Conservation (phyloP, 768 basidiomycete species). For the Boletales sp. region DNA sequence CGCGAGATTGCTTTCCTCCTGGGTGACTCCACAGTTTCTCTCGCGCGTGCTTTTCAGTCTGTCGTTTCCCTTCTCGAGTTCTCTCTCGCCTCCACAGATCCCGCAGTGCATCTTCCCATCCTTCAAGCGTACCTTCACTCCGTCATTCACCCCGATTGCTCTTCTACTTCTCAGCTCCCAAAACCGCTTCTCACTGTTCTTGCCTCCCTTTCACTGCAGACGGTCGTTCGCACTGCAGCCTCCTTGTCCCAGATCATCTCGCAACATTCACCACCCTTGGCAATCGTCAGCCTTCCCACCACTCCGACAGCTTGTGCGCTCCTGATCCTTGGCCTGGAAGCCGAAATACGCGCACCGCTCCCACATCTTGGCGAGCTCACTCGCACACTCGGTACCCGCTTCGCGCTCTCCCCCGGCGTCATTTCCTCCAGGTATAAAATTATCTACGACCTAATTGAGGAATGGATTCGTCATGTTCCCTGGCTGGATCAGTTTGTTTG, state of each 20-base stretch:
- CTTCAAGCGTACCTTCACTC: slow-evolving; percentile 53
- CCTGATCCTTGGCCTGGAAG: slow-evolving; percentile 68
- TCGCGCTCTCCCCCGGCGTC: slow-evolving; percentile 47
- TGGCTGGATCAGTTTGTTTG: slow-evolving; percentile 63
- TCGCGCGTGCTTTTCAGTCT: slow-evolving; percentile 54
- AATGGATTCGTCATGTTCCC: slow-evolving; percentile 62
- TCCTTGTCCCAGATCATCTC: slow-evolving; percentile 41
- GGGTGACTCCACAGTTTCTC: slow-evolving; percentile 45
- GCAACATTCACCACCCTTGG: slow-evolving; percentile 37
- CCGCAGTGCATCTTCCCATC: slow-evolving; percentile 54
- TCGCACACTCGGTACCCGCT: slow-evolving; percentile 49
- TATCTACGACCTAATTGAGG: slow-evolving; percentile 56
- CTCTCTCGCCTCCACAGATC: slow-evolving; percentile 51
- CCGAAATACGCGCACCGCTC: slow-evolving; percentile 50
- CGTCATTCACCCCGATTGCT: slow-evolving; percentile 30
- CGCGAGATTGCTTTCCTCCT: slow-evolving; percentile 67
- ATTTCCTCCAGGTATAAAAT: slow-evolving; percentile 70
- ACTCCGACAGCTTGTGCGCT: slow-evolving; percentile 63
- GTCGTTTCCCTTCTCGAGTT: slow-evolving; percentile 52
- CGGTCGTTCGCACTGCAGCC: slow-evolving; percentile 41
- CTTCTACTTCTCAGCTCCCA: slow-evolving; percentile 29
- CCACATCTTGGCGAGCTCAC: slow-evolving; percentile 55
- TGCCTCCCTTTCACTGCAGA: slow-evolving; percentile 38
- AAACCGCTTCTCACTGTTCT: slow-evolving; percentile 35
- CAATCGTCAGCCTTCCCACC: slow-evolving; percentile 40